Evolutionary conservation across 1,139 yeast species (phyloP).

Genomic region (Protomyces pachydermus): DNA sequence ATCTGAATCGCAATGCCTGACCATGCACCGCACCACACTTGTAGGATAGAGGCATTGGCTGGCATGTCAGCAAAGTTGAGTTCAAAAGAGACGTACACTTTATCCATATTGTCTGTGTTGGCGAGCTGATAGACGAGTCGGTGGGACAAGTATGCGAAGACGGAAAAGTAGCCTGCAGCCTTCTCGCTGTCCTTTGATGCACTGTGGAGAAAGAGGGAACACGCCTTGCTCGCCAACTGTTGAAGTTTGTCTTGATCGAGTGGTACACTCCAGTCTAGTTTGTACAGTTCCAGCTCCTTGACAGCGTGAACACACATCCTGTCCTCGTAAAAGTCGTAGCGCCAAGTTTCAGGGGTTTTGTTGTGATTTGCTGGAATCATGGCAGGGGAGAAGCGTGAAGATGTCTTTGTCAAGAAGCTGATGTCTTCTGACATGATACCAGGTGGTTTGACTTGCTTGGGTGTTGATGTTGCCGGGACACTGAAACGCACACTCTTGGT

Average conservation of each 20-base stretch:
- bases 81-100: not conserved
- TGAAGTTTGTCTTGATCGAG: not conserved
- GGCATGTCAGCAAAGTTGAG: too few species aligned
- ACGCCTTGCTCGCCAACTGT: not conserved
- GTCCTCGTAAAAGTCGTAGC: conserved; percentile 15
- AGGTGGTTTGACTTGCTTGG: not conserved
- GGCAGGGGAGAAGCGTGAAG: not conserved
- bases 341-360: conserved; percentile 10
- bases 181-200: not conserved
- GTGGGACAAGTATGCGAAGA: conserved; percentile 1
- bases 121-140: not conserved
- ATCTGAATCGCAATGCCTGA: not conserved
- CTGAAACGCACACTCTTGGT: not conserved
- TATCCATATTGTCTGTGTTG: not conserved
- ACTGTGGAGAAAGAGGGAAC: not conserved
- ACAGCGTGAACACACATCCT: not conserved
- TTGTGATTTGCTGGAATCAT: conserved; percentile 12
- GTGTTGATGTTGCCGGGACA: not conserved
- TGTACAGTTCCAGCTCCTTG: not conserved
- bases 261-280: conserved; percentile 3
- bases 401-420: not conserved
- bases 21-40: not conserved
- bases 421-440: not conserved
- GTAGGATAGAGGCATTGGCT: not conserved
- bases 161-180: conserved; percentile 1